Percentiles rank a stretch among this genome's conserved stretches.
phyloP scores from a whole-genome alignment of 768 basidiomycete species.

The Cyathus striatus region DNA sequence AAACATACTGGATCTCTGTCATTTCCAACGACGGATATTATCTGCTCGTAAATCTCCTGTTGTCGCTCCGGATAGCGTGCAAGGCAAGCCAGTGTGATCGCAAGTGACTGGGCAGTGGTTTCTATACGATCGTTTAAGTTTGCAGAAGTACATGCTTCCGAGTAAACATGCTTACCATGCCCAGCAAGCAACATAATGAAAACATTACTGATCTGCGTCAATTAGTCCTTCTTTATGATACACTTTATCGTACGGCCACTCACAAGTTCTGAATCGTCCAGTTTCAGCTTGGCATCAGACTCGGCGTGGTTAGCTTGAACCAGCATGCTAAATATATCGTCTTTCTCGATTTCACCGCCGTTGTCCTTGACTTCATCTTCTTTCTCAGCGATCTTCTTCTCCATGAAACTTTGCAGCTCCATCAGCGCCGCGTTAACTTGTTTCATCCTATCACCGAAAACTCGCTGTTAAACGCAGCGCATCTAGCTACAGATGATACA shows the following conservation, averaged over 20 bases:
- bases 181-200: too few species aligned
- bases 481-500: background rate
- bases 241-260: too few species aligned
- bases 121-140: too few species aligned
- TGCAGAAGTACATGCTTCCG: too few species aligned
- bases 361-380: background rate
- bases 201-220: too few species aligned
- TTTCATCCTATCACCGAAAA: background rate
- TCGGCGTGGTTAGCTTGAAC: background rate
- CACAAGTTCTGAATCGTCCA: background rate
- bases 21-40: slow-evolving; percentile 28
- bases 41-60: slow-evolving; percentile 40
- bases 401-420: background rate
- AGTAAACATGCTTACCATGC: too few species aligned
- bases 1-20: slow-evolving; percentile 22
- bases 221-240: too few species aligned
- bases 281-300: background rate
- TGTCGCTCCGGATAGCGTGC: slow-evolving; percentile 42
- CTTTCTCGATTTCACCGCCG: background rate
- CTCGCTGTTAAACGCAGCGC: background rate
- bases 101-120: slow-evolving; percentile 45
- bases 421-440: background rate
- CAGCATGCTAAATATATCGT: background rate
- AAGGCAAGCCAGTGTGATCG: slow-evolving; percentile 41
- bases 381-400: background rate